A percentile compares a stretch with the other conserved stretches of the same genome.
Evolutionary conservation across 1,139 yeast genomes (phyloP).

Genomic region (Debaryomycetaceae sp.): DNA sequence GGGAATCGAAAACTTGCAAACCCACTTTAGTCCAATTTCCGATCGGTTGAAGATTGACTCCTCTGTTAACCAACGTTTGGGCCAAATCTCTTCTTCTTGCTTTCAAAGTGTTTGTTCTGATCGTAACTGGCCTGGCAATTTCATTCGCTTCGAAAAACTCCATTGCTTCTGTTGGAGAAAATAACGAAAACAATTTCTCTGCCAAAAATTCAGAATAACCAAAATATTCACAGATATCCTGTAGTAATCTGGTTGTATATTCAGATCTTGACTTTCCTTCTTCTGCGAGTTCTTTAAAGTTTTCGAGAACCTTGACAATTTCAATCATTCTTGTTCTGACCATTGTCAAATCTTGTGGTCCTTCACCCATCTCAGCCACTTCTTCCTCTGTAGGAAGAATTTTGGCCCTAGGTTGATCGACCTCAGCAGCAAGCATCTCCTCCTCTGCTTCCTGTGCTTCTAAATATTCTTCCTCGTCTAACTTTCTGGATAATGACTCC

Average conservation of each 20-base stretch:
- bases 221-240: slow-evolving; percentile 88
- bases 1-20: slow-evolving; percentile 93
- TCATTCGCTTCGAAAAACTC: slow-evolving; percentile 99
- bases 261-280: slow-evolving; percentile 84
- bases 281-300: slow-evolving; percentile 80
- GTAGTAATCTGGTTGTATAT: slow-evolving; percentile 69
- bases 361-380: slow-evolving; percentile 45
- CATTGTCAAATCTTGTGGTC: slow-evolving; percentile 73
- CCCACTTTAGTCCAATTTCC: slow-evolving; percentile 99
- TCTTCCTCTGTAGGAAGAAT: slow-evolving; percentile 64
- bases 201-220: slow-evolving; percentile 97
- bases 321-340: slow-evolving; percentile 94
- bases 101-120: slow-evolving; percentile 91
- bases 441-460: slow-evolving; percentile 80
- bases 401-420: slow-evolving; percentile 66
- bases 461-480: slow-evolving; percentile 68
- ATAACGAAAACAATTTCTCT: slow-evolving; percentile 84
- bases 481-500: slow-evolving; percentile 69
- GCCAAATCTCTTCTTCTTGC: slow-evolving; percentile 96
- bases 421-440: slow-evolving; percentile 61
- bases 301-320: slow-evolving; percentile 91
- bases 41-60: slow-evolving; percentile 95
- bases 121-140: slow-evolving; percentile 92
- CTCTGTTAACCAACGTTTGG: slow-evolving; percentile 90
- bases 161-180: slow-evolving; percentile 93